Evolutionary conservation across 2,329 filamentous ascomycete species (phyloP), one percentile per base, ranked within the genome.

Genomic region (Didymellaceae sp.): DNA sequence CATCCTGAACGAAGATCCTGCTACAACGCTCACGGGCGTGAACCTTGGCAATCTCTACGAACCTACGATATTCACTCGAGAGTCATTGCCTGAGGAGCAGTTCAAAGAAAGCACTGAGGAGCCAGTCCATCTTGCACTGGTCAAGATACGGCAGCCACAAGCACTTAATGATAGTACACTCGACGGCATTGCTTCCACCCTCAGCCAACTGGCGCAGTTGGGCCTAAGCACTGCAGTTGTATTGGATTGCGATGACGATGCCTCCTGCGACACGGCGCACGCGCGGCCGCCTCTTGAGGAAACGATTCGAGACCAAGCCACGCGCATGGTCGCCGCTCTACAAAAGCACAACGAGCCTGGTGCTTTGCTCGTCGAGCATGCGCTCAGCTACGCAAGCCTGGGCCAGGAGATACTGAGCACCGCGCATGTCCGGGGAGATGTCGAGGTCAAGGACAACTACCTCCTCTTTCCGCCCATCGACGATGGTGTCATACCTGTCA

Each of bases 141-240:
- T 97, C 58, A 96, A 96, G 74, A 80, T 99, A 45, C 84, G 88
- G 44, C 82, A 83, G 33, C 87, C 91, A 0, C 87, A 95, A 62
- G 74, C 79, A 1, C 80, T 95, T 37, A 82, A 89, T 62, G 82
- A 91, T 52, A 74, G 78, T 2, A 89, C 85, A 0, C 70, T 97
- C 9, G 75, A 82, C 35, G 92, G 91, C 1, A 85, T 97, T 50
- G 90, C 88, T 5, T 86, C 87, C 68, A 97, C 94, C 0, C 75
- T 99, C 31, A 86, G 87, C 22, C 93, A 96, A 70, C 84, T 99
- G 40, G 84, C 86, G 30, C 86, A 87, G 43, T 81, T 99, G 11
- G 93, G 94, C 2, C 82, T 99, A 59, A 80, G 85, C 40, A 91
- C 91, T 53, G 85, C 92, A 16, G 83, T 99, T 0, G 88, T 97